phyloP scores from a whole-genome alignment of 768 basidiomycete species.

The Tricholoma terreum region DNA sequence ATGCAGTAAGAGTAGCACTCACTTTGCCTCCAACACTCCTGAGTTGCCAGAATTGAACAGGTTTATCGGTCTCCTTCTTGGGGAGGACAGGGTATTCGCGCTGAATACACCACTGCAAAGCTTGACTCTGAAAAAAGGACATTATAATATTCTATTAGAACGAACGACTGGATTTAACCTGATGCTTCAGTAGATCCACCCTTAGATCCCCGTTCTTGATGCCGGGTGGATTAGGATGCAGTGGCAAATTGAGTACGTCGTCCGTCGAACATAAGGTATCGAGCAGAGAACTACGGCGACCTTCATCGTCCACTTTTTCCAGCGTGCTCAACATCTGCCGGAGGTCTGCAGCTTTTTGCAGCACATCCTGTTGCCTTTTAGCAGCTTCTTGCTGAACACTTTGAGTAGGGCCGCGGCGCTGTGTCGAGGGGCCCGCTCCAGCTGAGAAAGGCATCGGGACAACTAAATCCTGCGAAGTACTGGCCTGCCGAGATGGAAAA shows the following conservation, averaged over 20 bases:
- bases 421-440: conserved; percentile 15
- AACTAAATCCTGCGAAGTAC: conserved; percentile 13
- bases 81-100: conserved; percentile 79
- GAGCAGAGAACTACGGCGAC: conserved; percentile 64
- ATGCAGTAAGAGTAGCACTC: background rate
- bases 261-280: conserved; percentile 65
- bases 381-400: conserved; percentile 41
- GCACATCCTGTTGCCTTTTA: conserved; percentile 47
- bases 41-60: conserved; percentile 89
- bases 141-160: background rate
- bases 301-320: conserved; percentile 78
- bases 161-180: conserved; percentile 40
- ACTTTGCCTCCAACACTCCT: conserved; percentile 56
- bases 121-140: conserved; percentile 58
- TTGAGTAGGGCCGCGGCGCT: conserved; percentile 17
- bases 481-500: conserved; percentile 33
- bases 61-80: conserved; percentile 57
- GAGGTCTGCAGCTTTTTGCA: conserved; percentile 65
- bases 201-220: conserved; percentile 59
- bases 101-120: conserved; percentile 80
- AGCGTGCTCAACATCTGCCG: conserved; percentile 58
- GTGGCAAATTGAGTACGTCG: conserved; percentile 70
- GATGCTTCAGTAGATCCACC: conserved; percentile 79
- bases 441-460: conserved; percentile 11
- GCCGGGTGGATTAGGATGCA: conserved; percentile 71